phyloP scores from a whole-genome alignment of 2,329 filamentous ascomycete genomes.

The Cladosporium sp. region DNA sequence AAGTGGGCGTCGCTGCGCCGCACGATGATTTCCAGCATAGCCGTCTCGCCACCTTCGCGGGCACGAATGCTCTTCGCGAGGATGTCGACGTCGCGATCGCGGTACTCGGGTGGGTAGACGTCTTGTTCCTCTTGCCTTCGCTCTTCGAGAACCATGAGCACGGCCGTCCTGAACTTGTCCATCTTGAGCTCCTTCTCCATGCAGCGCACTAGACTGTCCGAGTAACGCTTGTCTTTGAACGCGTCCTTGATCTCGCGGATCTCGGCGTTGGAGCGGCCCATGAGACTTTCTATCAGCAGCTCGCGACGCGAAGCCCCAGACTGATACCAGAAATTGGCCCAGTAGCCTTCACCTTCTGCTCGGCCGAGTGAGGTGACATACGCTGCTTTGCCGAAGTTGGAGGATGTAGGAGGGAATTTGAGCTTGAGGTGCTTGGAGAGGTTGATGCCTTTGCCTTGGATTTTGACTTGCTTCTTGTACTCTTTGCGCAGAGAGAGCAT shows the following conservation, averaged over 20 bases:
- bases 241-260: slow-evolving; percentile 81
- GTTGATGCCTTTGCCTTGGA: slow-evolving; percentile 77
- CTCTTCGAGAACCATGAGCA: slow-evolving; percentile 81
- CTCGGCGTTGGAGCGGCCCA: slow-evolving; percentile 87
- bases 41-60: slow-evolving; percentile 75
- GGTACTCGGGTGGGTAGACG: slow-evolving; percentile 56
- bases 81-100: slow-evolving; percentile 66
- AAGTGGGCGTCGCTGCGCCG: slow-evolving; percentile 79
- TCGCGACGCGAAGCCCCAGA: slow-evolving; percentile 80
- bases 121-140: slow-evolving; percentile 79
- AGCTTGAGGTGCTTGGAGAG: slow-evolving; percentile 83
- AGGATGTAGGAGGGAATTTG: slow-evolving; percentile 59
- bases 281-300: slow-evolving; percentile 86
- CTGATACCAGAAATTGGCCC: slow-evolving; percentile 98
- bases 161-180: slow-evolving; percentile 91
- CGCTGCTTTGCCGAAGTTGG: slow-evolving; percentile 83
- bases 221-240: slow-evolving; percentile 90
- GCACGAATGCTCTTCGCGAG: slow-evolving; percentile 71
- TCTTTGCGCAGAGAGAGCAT: slow-evolving; percentile 81
- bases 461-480: slow-evolving; percentile 88
- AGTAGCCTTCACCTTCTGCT: slow-evolving; percentile 94
- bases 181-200: slow-evolving; percentile 92
- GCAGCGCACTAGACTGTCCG: slow-evolving; percentile 75
- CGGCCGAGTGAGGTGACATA: slow-evolving; percentile 86
- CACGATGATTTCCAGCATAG: slow-evolving; percentile 84